Conservation (phyloP, 2,329 filamentous ascomycete species). For the Cercospora sojina region DNA sequence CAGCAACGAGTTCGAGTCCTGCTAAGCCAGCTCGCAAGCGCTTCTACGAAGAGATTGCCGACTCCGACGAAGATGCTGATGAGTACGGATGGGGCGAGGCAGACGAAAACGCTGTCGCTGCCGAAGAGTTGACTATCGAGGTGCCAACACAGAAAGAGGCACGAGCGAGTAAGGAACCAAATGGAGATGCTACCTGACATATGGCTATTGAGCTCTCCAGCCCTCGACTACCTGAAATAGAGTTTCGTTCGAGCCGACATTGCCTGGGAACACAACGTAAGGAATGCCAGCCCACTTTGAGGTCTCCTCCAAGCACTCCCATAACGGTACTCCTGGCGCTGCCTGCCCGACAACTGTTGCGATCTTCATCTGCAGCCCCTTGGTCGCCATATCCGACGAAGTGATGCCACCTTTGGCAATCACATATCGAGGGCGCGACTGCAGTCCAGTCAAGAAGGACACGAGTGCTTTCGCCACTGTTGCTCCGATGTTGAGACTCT, state of each 20-base stretch:
- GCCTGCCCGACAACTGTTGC: constrained; percentile 59
- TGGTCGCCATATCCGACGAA: constrained; percentile 58
- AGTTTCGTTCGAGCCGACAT: constrained; percentile 53
- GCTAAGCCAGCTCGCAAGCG: constrained; percentile 53
- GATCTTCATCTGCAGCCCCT: constrained; percentile 55
- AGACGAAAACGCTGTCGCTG: constrained; percentile 53
- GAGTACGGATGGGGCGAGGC: constrained; percentile 71
- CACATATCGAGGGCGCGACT: constrained; percentile 55
- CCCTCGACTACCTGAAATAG: constrained; percentile 49
- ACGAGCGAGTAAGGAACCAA: not conserved
- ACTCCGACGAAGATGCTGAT: constrained; percentile 62
- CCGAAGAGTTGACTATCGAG: not conserved
- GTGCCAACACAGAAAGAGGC: not conserved
- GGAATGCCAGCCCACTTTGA: constrained; percentile 54
- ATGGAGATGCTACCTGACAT: constrained; percentile 3
- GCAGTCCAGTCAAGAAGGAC: constrained; percentile 48
- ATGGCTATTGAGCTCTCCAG: constrained; percentile 32
- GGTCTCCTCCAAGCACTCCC: constrained; percentile 56
- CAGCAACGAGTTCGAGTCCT: constrained; percentile 10
- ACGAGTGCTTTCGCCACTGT: constrained; percentile 55
- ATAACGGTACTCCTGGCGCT: constrained; percentile 58
- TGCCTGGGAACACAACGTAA: constrained; percentile 60
- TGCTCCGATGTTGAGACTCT: constrained; percentile 56
- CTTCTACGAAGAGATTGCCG: constrained; percentile 55
- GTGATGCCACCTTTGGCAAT: constrained; percentile 63